These are phyloP conservation scores for Leishmania aethiopica DNA, from an alignment of 208 protist genomes.

Conservation along the genomic window DNA sequence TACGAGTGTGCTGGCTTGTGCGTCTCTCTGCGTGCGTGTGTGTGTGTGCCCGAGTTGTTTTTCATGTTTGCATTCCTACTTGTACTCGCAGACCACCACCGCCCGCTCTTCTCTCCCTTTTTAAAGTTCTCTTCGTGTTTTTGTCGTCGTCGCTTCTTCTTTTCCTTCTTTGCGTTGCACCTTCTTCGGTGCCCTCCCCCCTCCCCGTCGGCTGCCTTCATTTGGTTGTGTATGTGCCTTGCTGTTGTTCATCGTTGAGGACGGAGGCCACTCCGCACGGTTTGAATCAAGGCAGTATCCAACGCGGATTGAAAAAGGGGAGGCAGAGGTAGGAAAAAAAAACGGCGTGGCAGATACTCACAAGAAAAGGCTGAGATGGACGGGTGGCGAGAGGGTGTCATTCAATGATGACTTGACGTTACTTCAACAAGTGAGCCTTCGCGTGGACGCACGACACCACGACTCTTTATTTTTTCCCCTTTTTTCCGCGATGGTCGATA, in stretches of 20 bases:
- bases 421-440: conserved; percentile 14
- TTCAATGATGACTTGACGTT: conserved; percentile 10
- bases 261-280: no score
- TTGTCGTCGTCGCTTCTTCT: neutral
- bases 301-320: neutral
- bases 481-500: conserved; percentile 10
- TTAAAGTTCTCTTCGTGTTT: neutral
- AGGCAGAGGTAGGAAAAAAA: neutral
- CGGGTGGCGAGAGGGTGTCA: conserved; percentile 8
- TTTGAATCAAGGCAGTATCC: no score
- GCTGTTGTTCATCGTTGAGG: neutral
- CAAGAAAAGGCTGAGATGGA: neutral
- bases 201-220: neutral
- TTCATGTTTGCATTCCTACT: conserved; percentile 4
- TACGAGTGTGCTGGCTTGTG: neutral
- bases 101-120: neutral
- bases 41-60: conserved; percentile 8
- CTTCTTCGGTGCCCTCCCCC: neutral
- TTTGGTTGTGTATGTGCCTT: neutral
- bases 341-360: neutral
- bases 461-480: conserved; percentile 16
- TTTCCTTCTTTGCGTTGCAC: neutral
- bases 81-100: conserved; percentile 8
- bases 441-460: conserved; percentile 23
- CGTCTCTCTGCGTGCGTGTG: neutral